These are phyloP conservation scores for Arthrobotrys conoides DNA, from an alignment of 2,329 filamentous ascomycete species.

Conservation along the genomic window DNA sequence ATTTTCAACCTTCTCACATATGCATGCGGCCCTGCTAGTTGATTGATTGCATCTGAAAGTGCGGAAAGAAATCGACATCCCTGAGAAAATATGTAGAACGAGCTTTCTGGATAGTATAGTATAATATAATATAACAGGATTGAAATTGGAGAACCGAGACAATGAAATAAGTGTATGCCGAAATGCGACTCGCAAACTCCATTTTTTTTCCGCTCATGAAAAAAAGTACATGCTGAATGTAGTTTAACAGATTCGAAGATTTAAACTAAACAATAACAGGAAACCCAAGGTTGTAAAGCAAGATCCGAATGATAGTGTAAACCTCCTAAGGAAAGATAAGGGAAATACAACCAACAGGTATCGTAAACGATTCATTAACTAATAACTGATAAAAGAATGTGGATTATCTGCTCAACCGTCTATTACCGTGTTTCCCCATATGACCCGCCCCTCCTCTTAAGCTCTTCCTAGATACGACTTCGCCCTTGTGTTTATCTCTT, in stretches of 20 bases:
- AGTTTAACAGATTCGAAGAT: slow-evolving; percentile 43
- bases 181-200: slow-evolving; percentile 60
- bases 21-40: too few species aligned
- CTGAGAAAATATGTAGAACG: slow-evolving; percentile 1
- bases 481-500: slow-evolving; percentile 63
- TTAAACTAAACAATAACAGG: slow-evolving; percentile 16
- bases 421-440: slow-evolving; percentile 23
- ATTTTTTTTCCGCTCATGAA: slow-evolving; percentile 59
- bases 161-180: slow-evolving; percentile 50
- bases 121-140: slow-evolving; percentile 30
- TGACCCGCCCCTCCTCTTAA: slow-evolving; percentile 11
- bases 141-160: slow-evolving; percentile 32
- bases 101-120: slow-evolving; percentile 40
- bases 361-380: slow-evolving; percentile 53
- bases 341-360: slow-evolving; percentile 54
- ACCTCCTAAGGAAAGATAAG: slow-evolving; percentile 45
- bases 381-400: slow-evolving; percentile 48
- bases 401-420: slow-evolving; percentile 34
- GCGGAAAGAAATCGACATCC: slow-evolving; percentile 12
- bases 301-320: slow-evolving; percentile 35
- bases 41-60: background rate
- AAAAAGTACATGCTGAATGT: slow-evolving; percentile 52
- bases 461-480: background rate
- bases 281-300: slow-evolving; percentile 35
- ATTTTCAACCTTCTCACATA: background rate